Evolutionary conservation across 1,284 basidiomycete species (phyloP), one percentile per base, ranked within the genome.

Genomic region (Leccinum subfulvum): DNA sequence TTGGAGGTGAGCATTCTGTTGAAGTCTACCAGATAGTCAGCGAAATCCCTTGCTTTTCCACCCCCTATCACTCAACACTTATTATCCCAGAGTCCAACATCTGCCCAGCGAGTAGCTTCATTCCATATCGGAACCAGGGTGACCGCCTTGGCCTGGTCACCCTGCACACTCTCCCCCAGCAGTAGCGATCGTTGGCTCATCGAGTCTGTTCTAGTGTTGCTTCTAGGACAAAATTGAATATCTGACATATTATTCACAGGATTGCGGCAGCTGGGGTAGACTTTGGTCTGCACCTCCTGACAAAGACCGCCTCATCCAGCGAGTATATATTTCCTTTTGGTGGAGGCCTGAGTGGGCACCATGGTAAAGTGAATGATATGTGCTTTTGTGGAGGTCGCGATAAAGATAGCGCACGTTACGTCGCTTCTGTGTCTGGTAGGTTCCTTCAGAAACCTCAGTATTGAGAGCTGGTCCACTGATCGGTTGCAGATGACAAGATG

Each of bases 111-210:
- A 37, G 69, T 93, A 67, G 90, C 90, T 52, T 85, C 84, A 28
- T 92, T 92, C 69, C 83, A 89, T 72, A 76, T 92, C 39, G 91
- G 91, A n/a, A 79, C 82, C 5, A 81, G 84, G 57, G 80, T 89
- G 52, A 90, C 89, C 6, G 84, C 91, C 4, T 73, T 93, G n/a
- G 88, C 90, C 5, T 93, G 90, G 87, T 92, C 91, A 3, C 80
- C 89, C 47, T 78, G 80, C 33, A 80, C 88, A 13, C 77, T 85
- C 10, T 91, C 91, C 3, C 88, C 91, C 3, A 81, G 84, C 5
- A 76, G 76, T 16, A 81, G 81, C 57, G 85, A 89, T 62, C 78
- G 82, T 51, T 92, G 91, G 90, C 72, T 80, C 57, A 78, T 92
- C 51, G 88, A 92, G 91, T 91, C 66, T 68, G 85, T 78, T 23